phyloP scores from a whole-genome alignment of 179 eudicot species.

The Monotropa hypopitys region DNA sequence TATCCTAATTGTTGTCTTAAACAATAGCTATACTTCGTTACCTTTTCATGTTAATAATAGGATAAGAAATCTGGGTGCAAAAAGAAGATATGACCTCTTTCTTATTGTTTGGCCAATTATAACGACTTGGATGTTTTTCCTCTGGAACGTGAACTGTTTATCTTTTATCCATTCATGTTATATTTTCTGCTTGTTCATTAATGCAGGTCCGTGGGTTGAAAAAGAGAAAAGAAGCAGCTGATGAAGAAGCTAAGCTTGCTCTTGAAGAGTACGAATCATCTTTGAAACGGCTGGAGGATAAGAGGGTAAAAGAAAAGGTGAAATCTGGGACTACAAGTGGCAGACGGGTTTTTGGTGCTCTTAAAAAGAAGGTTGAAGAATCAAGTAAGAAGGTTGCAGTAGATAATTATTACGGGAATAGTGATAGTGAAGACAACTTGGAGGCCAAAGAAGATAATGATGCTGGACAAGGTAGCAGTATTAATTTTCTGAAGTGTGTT shows the following conservation, averaged over 20 bases:
- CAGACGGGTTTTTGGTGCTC: constrained; percentile 73
- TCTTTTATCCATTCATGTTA: neutral
- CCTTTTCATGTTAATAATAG: neutral
- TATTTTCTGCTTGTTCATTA: constrained; percentile 5
- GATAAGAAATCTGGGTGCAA: neutral
- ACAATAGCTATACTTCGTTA: neutral
- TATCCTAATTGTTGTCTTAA: neutral
- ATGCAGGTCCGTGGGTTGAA: constrained; percentile 72
- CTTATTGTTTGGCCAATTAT: constrained; percentile 2
- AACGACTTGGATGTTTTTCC: neutral
- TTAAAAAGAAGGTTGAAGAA: constrained; percentile 27
- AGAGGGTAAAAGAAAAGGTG: constrained; percentile 18
- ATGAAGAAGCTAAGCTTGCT: constrained; percentile 76
- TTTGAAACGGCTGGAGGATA: constrained; percentile 34
- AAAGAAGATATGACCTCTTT: neutral
- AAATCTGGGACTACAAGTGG: constrained; percentile 40
- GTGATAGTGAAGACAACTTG: constrained; percentile 62
- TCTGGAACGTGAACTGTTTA: neutral
- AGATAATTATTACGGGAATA: constrained; percentile 46
- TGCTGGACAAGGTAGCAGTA: constrained; percentile 14
- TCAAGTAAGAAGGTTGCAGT: constrained; percentile 25
- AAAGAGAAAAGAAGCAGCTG: constrained; percentile 67
- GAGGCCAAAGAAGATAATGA: constrained; percentile 35
- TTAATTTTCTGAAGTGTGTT: constrained; percentile 27
- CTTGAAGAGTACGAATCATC: constrained; percentile 60